A percentile compares a stretch with the other conserved stretches of the same genome.
These are phyloP conservation scores for Aegilops bicornis DNA, from an alignment of 176 grass and related monocot species.

Conservation along the genomic window DNA sequence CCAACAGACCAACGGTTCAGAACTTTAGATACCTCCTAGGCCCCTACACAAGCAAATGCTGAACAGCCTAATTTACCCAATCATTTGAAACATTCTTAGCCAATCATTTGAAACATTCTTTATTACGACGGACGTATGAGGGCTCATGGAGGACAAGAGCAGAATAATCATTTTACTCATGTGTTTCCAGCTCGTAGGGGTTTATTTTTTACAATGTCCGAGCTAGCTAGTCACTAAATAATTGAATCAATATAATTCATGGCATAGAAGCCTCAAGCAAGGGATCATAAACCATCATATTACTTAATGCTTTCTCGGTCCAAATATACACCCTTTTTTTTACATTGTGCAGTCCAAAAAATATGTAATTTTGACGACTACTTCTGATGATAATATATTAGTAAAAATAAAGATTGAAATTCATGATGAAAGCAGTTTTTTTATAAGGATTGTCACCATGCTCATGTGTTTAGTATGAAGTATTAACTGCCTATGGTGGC, in stretches of 20 bases:
- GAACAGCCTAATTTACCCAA: not conserved
- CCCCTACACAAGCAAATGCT: not conserved
- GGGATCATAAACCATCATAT: not conserved
- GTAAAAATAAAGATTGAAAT: not conserved
- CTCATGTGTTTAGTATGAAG: not conserved
- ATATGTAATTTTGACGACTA: not conserved
- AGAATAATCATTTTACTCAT: not conserved
- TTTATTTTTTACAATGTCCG: not conserved
- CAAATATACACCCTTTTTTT: not conserved
- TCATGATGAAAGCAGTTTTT: not conserved
- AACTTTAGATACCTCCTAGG: not conserved
- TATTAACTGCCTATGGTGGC: not conserved
- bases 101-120: not conserved
- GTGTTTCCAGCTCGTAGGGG: not conserved
- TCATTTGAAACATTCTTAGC: too few relatives aligned
- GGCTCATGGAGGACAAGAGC: not conserved
- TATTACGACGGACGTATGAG: not conserved
- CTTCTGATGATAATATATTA: not conserved
- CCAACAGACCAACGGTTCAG: not conserved
- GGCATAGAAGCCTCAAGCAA: not conserved
- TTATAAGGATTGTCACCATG: not conserved
- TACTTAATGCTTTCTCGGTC: not conserved
- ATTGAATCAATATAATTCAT: not conserved
- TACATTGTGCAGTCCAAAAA: not conserved
- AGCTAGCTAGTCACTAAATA: not conserved